Evolutionary conservation across 1,284 basidiomycete genomes (phyloP).

Genomic region (Naganishia cerealis): DNA sequence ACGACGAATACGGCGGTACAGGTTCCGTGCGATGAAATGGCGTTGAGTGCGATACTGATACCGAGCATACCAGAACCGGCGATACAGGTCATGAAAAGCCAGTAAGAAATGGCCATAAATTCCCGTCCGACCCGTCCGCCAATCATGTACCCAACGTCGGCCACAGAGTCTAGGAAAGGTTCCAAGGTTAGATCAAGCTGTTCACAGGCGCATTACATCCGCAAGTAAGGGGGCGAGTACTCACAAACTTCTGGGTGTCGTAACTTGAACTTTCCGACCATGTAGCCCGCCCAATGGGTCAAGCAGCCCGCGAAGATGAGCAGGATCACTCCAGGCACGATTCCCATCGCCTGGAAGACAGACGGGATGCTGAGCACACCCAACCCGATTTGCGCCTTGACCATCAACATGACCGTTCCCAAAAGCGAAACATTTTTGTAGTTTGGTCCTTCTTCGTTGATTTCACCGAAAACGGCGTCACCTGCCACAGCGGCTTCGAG

Average conservation of each 20-base stretch:
- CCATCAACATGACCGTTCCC: conserved; percentile 43
- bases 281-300: conserved; percentile 57
- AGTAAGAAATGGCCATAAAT: conserved; percentile 10
- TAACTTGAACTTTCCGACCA: conserved; percentile 62
- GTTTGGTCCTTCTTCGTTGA: conserved; percentile 40
- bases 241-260: conserved; percentile 62
- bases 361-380: conserved; percentile 54
- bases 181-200: no score
- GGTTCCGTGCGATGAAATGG: conserved; percentile 40
- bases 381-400: conserved; percentile 46
- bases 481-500: conserved; percentile 21
- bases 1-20: conserved; percentile 29
- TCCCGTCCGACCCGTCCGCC: neutral
- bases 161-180: conserved; percentile 7
- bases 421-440: conserved; percentile 39
- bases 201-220: no score
- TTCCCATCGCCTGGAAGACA: conserved; percentile 61
- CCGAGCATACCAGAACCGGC: conserved; percentile 41
- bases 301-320: neutral
- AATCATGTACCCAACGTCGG: conserved; percentile 27
- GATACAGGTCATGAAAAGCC: conserved; percentile 30
- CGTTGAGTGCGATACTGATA: conserved; percentile 53
- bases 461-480: conserved; percentile 44
- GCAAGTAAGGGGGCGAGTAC: neutral
- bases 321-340: conserved; percentile 60